Conservation (phyloP, 305 asterid species). For the Rubia peregrina region DNA sequence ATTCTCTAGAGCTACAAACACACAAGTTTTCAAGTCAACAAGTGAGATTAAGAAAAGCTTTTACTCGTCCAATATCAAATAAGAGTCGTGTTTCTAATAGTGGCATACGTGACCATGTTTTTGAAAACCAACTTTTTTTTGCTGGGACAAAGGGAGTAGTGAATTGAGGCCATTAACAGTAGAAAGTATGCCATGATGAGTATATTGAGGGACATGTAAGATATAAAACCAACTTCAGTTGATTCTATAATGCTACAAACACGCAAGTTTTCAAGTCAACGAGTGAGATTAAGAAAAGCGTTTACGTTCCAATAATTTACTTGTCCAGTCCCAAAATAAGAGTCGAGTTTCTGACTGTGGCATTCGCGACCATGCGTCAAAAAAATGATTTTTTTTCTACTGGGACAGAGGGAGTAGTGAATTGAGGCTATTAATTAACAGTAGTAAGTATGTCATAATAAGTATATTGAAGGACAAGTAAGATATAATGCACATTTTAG, state of each 20-base stretch:
- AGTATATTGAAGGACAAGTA: neutral
- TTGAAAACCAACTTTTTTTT: neutral
- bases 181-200: neutral
- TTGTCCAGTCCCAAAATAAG: neutral
- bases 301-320: neutral
- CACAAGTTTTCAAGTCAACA: neutral
- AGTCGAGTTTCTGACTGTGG: neutral
- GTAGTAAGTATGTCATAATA: neutral
- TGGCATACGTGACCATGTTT: neutral
- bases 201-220: neutral
- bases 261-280: neutral
- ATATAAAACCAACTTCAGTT: constrained; percentile 52
- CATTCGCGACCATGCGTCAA: neutral
- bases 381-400: too few relatives aligned
- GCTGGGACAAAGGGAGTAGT: neutral
- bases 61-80: neutral
- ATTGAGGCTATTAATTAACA: neutral
- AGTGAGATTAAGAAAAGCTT: neutral
- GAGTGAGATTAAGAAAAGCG: neutral
- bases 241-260: constrained; percentile 15
- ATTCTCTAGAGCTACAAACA: constrained; percentile 8
- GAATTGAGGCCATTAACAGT: too few relatives aligned
- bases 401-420: neutral
- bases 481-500: neutral
- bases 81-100: too few relatives aligned